Evolutionary conservation across 352 stramenopile species (phyloP).

Genomic region (Aphanomyces astaci): DNA sequence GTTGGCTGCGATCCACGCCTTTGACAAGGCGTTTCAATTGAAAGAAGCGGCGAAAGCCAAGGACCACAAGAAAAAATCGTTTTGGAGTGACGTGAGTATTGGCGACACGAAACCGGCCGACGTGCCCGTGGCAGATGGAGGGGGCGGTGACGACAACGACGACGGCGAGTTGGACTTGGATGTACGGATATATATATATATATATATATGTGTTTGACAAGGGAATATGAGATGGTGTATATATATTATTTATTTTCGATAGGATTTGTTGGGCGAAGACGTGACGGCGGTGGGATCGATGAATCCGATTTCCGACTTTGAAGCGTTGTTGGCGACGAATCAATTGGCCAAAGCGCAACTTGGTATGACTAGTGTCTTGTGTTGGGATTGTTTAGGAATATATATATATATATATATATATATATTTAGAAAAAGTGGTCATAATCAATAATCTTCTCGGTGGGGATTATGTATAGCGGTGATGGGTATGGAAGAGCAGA

Average conservation of each 20-base stretch:
- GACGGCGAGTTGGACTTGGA: conserved; percentile 55
- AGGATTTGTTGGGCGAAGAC: conserved; percentile 59
- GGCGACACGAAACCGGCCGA: conserved; percentile 26
- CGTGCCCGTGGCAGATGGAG: conserved; percentile 17
- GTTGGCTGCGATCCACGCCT: conserved; percentile 37
- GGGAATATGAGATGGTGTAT: too few relatives aligned
- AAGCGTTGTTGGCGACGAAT: conserved; percentile 45
- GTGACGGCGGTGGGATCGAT: conserved; percentile 70
- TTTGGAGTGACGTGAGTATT: conserved; percentile 54
- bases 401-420: too few relatives aligned
- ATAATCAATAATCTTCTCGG: too few relatives aligned
- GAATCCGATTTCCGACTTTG: conserved; percentile 80
- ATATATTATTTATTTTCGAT: not conserved
- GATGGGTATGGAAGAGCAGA: conserved; percentile 59
- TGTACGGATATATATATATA: not conserved
- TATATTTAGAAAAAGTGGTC: too few relatives aligned
- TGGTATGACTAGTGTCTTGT: not conserved
- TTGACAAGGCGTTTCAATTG: conserved; percentile 65
- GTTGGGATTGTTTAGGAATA: not conserved
- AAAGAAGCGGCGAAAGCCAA: conserved; percentile 66
- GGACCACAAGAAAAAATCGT: conserved; percentile 63
- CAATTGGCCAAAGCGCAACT: conserved; percentile 28
- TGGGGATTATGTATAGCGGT: conserved; percentile 38
- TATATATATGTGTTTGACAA: too few relatives aligned
- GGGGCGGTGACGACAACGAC: conserved; percentile 24